Conservation (phyloP, 2,329 filamentous ascomycete species). For the Paraconiothyrium brasiliense region DNA sequence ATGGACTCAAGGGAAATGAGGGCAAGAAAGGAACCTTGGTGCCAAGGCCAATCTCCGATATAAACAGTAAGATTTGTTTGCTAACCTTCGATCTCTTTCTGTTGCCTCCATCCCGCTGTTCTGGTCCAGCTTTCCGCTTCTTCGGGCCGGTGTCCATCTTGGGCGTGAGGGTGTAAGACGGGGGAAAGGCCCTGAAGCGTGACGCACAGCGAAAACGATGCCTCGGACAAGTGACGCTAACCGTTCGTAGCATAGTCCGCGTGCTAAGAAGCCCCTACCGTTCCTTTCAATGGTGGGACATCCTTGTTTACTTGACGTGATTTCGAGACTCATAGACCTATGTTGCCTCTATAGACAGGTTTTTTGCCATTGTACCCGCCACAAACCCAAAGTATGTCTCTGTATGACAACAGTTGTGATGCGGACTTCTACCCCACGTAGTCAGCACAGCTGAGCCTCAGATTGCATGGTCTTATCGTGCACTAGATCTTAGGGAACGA, state of each 20-base stretch:
- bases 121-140: slow-evolving; percentile 51
- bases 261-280: background rate
- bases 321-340: background rate
- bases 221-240: background rate
- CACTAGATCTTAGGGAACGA: background rate
- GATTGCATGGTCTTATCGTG: background rate
- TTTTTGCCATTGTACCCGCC: background rate
- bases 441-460: background rate
- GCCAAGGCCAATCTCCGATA: slow-evolving; percentile 25
- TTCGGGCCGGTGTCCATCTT: slow-evolving; percentile 32
- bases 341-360: background rate
- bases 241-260: background rate
- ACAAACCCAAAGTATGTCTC: background rate
- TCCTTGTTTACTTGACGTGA: background rate
- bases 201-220: slow-evolving; percentile 8
- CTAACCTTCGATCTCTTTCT: slow-evolving; percentile 53
- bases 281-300: background rate
- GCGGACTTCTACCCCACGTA: background rate
- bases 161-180: slow-evolving; percentile 1
- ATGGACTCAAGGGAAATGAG: slow-evolving; percentile 26
- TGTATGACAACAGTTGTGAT: background rate
- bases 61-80: slow-evolving; percentile 27
- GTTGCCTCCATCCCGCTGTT: slow-evolving; percentile 32
- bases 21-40: slow-evolving; percentile 24
- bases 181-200: background rate